These are phyloP conservation scores for Chaetomium cochliodes DNA, from an alignment of 495 filamentous ascomycete species.

Conservation along the genomic window DNA sequence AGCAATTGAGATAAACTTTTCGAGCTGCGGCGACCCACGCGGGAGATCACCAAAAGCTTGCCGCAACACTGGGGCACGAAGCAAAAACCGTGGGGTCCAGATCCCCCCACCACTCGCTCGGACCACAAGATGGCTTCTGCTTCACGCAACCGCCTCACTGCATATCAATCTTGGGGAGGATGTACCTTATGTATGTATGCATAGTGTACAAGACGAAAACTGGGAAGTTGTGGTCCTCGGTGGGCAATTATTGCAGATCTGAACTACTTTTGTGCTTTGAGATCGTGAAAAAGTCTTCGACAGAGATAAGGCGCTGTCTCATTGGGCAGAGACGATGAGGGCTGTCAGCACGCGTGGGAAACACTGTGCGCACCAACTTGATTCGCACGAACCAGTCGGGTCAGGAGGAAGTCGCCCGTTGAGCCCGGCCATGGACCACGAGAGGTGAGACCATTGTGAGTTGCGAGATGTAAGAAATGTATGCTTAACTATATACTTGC, in stretches of 20 bases:
- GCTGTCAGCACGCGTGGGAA: background rate
- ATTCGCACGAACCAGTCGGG: background rate
- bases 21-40: background rate
- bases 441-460: background rate
- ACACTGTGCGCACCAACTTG: background rate
- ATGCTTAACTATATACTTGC: background rate
- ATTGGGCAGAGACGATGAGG: background rate
- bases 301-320: background rate
- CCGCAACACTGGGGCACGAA: no score
- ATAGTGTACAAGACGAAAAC: no score
- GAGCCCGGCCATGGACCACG: no score
- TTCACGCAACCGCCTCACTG: background rate
- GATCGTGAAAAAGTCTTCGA: background rate
- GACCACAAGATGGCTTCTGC: background rate
- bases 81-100: background rate
- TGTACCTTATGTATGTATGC: no score
- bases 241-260: background rate
- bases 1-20: conserved; percentile 1
- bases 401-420: background rate
- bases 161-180: no score
- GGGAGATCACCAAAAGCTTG: conserved; percentile 4
- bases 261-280: background rate
- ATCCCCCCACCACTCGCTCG: background rate
- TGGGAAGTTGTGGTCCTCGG: no score
- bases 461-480: no score